phyloP scores from a whole-genome alignment of 345 rosid genomes.

The Barbarea vulgaris region DNA sequence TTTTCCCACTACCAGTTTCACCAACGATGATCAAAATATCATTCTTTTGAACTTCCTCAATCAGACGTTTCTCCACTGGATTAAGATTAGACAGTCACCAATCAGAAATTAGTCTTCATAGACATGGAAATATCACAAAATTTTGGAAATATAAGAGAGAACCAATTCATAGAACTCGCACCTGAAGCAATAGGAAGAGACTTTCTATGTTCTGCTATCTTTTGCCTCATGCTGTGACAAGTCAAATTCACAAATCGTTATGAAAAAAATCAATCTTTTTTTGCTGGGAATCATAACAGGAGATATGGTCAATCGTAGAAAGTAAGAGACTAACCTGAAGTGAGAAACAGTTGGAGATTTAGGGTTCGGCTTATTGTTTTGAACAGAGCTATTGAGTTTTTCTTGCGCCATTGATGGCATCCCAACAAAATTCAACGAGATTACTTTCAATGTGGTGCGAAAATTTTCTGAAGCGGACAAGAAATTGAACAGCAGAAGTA shows the following conservation, averaged over 20 bases:
- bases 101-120: constrained; percentile 13
- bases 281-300: not conserved
- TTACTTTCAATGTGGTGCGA: not conserved
- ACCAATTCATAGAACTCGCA: constrained; percentile 16
- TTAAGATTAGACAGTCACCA: not conserved
- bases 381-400: constrained; percentile 23
- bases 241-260: constrained; percentile 9
- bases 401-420: constrained; percentile 65
- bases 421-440: constrained; percentile 1
- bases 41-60: constrained; percentile 70
- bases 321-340: constrained; percentile 41
- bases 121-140: not conserved
- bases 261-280: not conserved
- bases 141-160: not conserved
- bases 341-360: constrained; percentile 39
- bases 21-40: constrained; percentile 81
- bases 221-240: constrained; percentile 49
- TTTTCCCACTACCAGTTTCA: constrained; percentile 97
- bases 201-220: constrained; percentile 59
- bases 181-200: constrained; percentile 93
- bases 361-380: constrained; percentile 35
- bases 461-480: not conserved
- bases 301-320: not conserved
- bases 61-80: constrained; percentile 67
- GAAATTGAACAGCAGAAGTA: not conserved